These are phyloP conservation scores for Lindgomyces ingoldianus DNA, from an alignment of 495 filamentous ascomycete genomes.

Conservation along the genomic window DNA sequence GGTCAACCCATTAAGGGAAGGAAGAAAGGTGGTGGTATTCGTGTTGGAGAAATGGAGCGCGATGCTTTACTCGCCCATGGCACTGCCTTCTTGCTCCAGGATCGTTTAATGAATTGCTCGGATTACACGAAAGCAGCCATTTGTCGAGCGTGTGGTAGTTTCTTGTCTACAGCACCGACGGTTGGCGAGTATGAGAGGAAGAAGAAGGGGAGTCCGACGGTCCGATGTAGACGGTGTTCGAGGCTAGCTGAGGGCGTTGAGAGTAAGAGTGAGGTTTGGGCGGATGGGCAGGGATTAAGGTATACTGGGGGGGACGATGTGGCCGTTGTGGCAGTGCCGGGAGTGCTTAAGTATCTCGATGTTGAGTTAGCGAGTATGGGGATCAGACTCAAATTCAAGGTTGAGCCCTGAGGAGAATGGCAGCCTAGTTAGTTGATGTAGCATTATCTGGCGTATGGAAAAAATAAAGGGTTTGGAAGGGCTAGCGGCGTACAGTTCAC, in stretches of 20 bases:
- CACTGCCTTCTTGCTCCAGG: conserved; percentile 89
- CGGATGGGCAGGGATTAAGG: conserved; percentile 78
- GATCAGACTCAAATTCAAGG: conserved; percentile 82
- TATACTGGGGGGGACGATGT: conserved; percentile 89
- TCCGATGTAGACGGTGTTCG: conserved; percentile 85
- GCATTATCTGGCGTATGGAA: neutral
- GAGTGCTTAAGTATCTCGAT: conserved; percentile 88
- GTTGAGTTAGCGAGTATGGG: conserved; percentile 95
- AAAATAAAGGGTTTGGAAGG: too few species aligned
- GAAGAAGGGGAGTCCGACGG: conserved; percentile 61
- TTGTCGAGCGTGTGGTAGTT: conserved; percentile 82
- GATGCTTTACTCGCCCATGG: conserved; percentile 94
- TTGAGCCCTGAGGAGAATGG: conserved; percentile 54
- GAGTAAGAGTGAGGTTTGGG: conserved; percentile 79
- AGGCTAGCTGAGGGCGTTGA: conserved; percentile 51
- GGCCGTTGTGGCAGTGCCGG: conserved; percentile 86
- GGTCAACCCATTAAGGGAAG: conserved; percentile 97
- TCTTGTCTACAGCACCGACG: conserved; percentile 77
- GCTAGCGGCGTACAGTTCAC: conserved; percentile 2
- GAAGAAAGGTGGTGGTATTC: conserved; percentile 94
- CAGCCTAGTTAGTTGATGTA: neutral
- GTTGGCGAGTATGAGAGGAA: conserved; percentile 56
- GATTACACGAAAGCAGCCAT: conserved; percentile 87
- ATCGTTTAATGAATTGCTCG: conserved; percentile 93
- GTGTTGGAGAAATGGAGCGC: conserved; percentile 98